Evolutionary conservation across 2,329 filamentous ascomycete species (phyloP), one percentile per base, ranked within the genome.

Genomic region (Kalmusia sp.): DNA sequence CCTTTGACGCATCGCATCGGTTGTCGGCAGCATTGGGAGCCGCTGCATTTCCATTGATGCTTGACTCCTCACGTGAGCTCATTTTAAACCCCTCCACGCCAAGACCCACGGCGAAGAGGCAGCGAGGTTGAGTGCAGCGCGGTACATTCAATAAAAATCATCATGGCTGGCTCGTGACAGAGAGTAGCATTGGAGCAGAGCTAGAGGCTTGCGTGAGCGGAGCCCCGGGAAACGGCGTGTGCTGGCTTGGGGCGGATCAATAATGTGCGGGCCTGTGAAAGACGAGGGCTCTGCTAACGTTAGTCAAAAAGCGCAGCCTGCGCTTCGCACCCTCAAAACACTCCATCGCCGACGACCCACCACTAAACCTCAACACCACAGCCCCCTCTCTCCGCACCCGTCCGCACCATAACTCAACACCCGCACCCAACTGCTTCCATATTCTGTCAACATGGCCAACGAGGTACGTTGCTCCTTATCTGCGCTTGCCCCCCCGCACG

Each of bases 381-480:
- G 33, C 41, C 30, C 50, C 41, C 51, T 45, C 50, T 52, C 52
- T 52, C 51, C 55, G 43, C 56, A 55, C 55, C 54, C 53, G 54
- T 46, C 45, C 22, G 30, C 52, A 47, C 49, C 53, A 22, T 43
- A 35, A 38, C 49, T 38, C 38, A 39, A 15, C 43, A 49, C 46
- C 48, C 45, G n/a, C 49, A 39, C 35, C 37, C 37, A 55, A 46
- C 57, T 64, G 53, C 57, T 59, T 61, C 28, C 40, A 49, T 63
- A 58, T 57, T 59, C 65, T 61, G 58, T 69, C 75, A 84, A 71
- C 73, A 87, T 87, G 84, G 81, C 82, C 76, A 83, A 82, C 78
- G 84, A 87, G 80, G 84, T 87, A 83, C 71, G 84, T 80, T 58
- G 64, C 61, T 57, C 65, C 58, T 65, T 68, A 69, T 74, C 70